Evolutionary conservation across 352 stramenopile genomes (phyloP).

Genomic region (Globisporangium abappressorium): DNA sequence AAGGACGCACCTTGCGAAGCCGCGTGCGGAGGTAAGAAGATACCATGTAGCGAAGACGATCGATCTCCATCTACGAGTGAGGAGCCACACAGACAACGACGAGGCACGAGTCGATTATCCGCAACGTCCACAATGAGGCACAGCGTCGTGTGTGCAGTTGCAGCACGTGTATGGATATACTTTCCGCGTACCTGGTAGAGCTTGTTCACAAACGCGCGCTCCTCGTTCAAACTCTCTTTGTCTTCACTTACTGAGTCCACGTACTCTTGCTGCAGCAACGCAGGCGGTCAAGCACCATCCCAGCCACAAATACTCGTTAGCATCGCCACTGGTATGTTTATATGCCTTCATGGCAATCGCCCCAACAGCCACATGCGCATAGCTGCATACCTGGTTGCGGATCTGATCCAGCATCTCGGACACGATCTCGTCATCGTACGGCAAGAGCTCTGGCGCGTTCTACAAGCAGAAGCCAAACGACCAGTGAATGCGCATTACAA

Average conservation of each 20-base stretch:
- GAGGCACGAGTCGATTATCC: background rate
- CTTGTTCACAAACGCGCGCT: constrained; percentile 81
- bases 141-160: background rate
- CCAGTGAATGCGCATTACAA: background rate
- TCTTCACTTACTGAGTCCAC: constrained; percentile 79
- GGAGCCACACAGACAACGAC: background rate
- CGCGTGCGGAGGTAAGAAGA: constrained; percentile 78
- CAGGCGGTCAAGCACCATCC: background rate
- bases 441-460: constrained; percentile 78
- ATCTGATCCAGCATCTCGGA: constrained; percentile 83
- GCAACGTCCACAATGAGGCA: background rate
- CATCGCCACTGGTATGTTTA: too few relatives aligned
- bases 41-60: constrained; percentile 82
- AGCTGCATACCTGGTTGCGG: constrained; percentile 54
- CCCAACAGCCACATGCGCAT: background rate
- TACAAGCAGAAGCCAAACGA: constrained; percentile 17
- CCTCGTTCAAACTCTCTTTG: constrained; percentile 55
- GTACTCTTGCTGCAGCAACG: constrained; percentile 64
- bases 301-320: background rate
- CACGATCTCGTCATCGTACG: constrained; percentile 77
- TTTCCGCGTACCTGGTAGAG: constrained; percentile 54
- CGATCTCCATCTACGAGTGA: constrained; percentile 73
- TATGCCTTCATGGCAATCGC: background rate
- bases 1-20: constrained; percentile 49
- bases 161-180: background rate